These are phyloP conservation scores for Nakataea oryzae DNA, from an alignment of 2,329 filamentous ascomycete genomes.

Conservation along the genomic window DNA sequence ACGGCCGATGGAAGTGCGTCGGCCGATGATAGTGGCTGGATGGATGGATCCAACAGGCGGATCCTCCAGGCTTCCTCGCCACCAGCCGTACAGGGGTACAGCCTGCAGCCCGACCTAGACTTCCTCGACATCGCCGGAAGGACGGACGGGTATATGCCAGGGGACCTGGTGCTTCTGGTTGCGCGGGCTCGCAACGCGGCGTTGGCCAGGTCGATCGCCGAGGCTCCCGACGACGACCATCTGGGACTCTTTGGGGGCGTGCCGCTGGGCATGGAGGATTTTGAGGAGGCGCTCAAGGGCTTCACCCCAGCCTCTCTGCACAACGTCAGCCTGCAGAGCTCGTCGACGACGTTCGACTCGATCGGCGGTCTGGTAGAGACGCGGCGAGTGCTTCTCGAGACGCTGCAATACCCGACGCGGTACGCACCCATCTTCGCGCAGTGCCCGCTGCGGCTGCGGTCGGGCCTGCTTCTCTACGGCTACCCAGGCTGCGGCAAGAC, in stretches of 20 bases:
- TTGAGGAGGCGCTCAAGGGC: constrained; percentile 73
- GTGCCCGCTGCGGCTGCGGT: constrained; percentile 88
- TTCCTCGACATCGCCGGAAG: constrained; percentile 87
- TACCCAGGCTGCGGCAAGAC: constrained; percentile 97
- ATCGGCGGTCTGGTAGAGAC: constrained; percentile 86
- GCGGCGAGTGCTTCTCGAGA: constrained; percentile 85
- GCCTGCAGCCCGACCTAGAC: constrained; percentile 68
- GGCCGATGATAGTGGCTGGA: constrained; percentile 54
- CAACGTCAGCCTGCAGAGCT: constrained; percentile 88
- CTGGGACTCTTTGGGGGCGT: constrained; percentile 40
- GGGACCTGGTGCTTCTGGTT: constrained; percentile 77
- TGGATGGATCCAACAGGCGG: constrained; percentile 59
- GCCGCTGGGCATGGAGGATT: constrained; percentile 63
- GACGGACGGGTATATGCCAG: constrained; percentile 97
- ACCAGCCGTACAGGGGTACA: constrained; percentile 44
- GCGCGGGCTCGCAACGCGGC: constrained; percentile 85
- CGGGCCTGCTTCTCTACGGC: constrained; percentile 85
- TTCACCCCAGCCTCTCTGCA: constrained; percentile 93
- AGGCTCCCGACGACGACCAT: constrained; percentile 28
- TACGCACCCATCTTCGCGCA: constrained; percentile 97
- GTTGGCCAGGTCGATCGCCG: constrained; percentile 69
- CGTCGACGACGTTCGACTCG: constrained; percentile 81
- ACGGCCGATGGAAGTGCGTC: constrained; percentile 42
- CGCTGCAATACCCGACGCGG: constrained; percentile 91
- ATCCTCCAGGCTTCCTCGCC: constrained; percentile 11